phyloP scores from a whole-genome alignment of 805 yeast genomes.

The Komagataella mondaviorum region DNA sequence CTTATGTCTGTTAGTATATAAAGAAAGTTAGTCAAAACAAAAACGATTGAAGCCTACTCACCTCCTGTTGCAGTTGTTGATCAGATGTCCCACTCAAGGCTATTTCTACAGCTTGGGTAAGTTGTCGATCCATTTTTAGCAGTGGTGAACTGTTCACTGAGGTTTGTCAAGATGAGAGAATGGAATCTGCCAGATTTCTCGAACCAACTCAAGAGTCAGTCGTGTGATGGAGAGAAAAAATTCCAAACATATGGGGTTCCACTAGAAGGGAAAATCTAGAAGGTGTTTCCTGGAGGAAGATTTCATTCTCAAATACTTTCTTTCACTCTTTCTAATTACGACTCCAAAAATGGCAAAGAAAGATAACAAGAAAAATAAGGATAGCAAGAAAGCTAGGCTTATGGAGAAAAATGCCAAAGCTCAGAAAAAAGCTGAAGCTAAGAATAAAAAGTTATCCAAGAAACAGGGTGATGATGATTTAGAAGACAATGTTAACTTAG shows the following conservation, averaged over 20 bases:
- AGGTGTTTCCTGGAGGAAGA: background rate
- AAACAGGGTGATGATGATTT: slow-evolving; percentile 73
- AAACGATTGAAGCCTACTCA: background rate
- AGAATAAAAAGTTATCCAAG: slow-evolving; percentile 61
- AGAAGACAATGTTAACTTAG: slow-evolving; percentile 74
- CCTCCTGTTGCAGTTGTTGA: slow-evolving; percentile 45
- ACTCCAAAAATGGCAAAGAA: slow-evolving; percentile 59
- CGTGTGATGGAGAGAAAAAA: background rate
- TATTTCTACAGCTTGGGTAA: slow-evolving; percentile 78
- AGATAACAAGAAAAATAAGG: slow-evolving; percentile 65
- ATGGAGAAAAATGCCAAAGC: slow-evolving; percentile 76
- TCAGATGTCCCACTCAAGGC: slow-evolving; percentile 66
- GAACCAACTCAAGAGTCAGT: background rate
- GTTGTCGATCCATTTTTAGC: slow-evolving; percentile 35
- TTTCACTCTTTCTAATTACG: background rate
- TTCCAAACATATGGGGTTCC: background rate
- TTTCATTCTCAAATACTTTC: background rate
- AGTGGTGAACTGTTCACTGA: background rate
- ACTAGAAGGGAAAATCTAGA: background rate
- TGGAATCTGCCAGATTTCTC: background rate
- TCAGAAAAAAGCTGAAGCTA: slow-evolving; percentile 56
- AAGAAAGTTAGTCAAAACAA: background rate
- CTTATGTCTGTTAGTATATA: slow-evolving; percentile 12
- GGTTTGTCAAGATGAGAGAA: background rate
- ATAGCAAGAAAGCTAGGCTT: slow-evolving; percentile 79